A percentile compares a stretch with the other conserved stretches of the same genome.
Evolutionary conservation across 306 rosid species (phyloP).

Genomic region (Cicer pinnatifidum): DNA sequence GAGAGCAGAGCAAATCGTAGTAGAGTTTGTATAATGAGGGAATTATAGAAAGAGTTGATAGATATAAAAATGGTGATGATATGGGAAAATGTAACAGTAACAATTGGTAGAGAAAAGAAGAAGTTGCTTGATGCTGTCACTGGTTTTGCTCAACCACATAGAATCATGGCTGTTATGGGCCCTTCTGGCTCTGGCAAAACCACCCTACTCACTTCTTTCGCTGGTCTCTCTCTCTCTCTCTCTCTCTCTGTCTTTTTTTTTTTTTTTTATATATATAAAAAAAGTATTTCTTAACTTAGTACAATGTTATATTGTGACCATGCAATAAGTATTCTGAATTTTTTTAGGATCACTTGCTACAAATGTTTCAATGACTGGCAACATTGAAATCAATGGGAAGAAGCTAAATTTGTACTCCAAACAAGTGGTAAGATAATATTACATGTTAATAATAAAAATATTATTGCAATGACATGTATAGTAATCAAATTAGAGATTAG

Average conservation of each 20-base stretch:
- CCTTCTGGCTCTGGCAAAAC: conserved; percentile 83
- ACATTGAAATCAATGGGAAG: conserved; percentile 57
- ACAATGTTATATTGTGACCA: not conserved
- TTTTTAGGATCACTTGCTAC: conserved; percentile 47
- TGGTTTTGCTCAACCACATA: conserved; percentile 63
- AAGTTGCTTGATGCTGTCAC: conserved; percentile 53
- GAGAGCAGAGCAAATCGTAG: no score
- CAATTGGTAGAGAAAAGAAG: conserved; percentile 45
- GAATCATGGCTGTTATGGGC: conserved; percentile 72
- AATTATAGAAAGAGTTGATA: not conserved
- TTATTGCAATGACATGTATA: not conserved
- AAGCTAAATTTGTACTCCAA: conserved; percentile 48
- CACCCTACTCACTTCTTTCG: conserved; percentile 62
- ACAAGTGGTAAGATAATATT: conserved; percentile 55
- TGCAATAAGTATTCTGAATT: not conserved
- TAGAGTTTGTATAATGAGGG: not conserved
- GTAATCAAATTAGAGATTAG: no score
- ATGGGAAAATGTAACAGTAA: conserved; percentile 73
- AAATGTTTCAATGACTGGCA: conserved; percentile 56
- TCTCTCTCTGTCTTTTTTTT: no score
- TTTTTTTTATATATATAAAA: no score
- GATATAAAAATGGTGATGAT: conserved; percentile 40
- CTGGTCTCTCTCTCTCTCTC: no score
- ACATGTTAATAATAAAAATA: not conserved
- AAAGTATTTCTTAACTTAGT: no score